Percentiles rank a stretch among this genome's conserved stretches.
phyloP scores from a whole-genome alignment of 2,329 filamentous ascomycete species.

The Botryotinia calthae region DNA sequence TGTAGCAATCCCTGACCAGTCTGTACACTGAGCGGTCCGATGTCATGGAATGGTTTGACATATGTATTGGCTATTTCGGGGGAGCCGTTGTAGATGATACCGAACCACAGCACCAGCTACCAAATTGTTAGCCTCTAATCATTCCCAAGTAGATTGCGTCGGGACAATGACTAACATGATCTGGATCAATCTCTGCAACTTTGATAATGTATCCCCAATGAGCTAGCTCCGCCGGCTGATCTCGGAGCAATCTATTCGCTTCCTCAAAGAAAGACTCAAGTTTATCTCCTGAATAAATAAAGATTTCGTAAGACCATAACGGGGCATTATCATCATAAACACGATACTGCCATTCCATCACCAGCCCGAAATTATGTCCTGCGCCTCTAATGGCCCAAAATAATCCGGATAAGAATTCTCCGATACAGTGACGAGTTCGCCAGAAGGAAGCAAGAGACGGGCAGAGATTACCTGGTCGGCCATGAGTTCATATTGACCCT shows the following conservation, averaged over 20 bases:
- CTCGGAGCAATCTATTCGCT: neutral
- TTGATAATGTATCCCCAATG: conserved; percentile 13
- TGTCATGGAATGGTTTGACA: neutral
- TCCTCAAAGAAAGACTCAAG: neutral
- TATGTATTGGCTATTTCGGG: conserved; percentile 1
- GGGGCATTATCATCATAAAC: conserved; percentile 7
- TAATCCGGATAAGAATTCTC: conserved; percentile 44
- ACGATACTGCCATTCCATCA: conserved; percentile 32
- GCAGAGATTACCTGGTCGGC: conserved; percentile 46
- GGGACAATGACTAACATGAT: neutral
- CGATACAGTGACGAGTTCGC: conserved; percentile 41
- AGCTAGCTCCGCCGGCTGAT: conserved; percentile 10
- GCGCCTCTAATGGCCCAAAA: conserved; percentile 44
- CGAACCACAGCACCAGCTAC: conserved; percentile 7
- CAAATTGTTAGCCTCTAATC: neutral
- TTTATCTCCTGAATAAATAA: conserved; percentile 7
- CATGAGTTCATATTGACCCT: conserved; percentile 43
- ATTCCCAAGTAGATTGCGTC: neutral
- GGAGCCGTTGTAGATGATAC: conserved; percentile 4
- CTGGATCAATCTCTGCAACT: neutral
- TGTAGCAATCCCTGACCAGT: neutral
- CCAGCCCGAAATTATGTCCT: conserved; percentile 46
- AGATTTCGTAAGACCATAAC: conserved; percentile 4
- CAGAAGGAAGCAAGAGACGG: conserved; percentile 46
- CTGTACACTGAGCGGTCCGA: neutral